These are phyloP conservation scores for Condylostoma magnum DNA, from an alignment of 169 alveolate genomes.

Conservation along the genomic window DNA sequence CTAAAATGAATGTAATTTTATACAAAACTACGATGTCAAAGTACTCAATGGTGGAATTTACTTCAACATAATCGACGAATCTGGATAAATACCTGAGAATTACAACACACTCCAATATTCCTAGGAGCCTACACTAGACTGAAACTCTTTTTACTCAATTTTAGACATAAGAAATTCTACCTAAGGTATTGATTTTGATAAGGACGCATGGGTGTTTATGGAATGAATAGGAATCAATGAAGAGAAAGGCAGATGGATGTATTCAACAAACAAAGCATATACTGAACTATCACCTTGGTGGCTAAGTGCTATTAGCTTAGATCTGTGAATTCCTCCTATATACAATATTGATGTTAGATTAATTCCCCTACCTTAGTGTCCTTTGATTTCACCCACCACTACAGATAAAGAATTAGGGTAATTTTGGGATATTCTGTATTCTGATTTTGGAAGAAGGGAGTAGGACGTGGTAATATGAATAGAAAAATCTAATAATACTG, in stretches of 20 bases:
- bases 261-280: conserved; percentile 1
- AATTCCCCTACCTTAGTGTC: not conserved
- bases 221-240: not conserved
- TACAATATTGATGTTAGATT: not conserved
- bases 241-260: conserved; percentile 3
- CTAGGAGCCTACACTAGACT: not conserved
- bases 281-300: conserved; percentile 2
- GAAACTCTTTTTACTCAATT: not conserved
- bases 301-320: not conserved
- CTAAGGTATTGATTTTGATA: not conserved
- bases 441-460: not conserved
- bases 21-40: not conserved
- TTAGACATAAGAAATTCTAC: not conserved
- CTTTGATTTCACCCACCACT: not conserved
- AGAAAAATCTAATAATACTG: not conserved
- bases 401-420: not conserved
- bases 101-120: not conserved
- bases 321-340: not conserved
- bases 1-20: not conserved
- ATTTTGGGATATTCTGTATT: not conserved
- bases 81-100: not conserved
- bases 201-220: not conserved
- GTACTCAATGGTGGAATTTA: conserved; percentile 2
- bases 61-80: not conserved
- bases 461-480: not conserved